Evolutionary conservation across 495 filamentous ascomycete genomes (phyloP).

Genomic region (Aspergillus carlsbadensis): DNA sequence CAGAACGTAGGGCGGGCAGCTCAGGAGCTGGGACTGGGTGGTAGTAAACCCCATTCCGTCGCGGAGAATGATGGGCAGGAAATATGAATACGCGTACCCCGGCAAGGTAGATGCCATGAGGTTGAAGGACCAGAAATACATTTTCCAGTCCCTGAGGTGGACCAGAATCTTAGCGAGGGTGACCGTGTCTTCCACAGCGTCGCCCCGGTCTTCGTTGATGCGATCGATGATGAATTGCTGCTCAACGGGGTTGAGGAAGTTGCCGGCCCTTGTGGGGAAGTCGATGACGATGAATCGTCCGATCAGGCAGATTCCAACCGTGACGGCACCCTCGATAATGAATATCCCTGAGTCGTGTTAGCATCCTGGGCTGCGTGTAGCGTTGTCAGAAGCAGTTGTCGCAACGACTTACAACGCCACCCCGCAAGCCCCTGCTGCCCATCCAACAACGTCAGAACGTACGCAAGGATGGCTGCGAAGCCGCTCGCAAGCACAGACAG

Average conservation of each 20-base stretch:
- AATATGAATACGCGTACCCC: conserved; percentile 18
- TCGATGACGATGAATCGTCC: conserved; percentile 15
- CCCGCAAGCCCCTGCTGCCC: conserved; percentile 9
- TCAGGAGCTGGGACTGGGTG: conserved; percentile 10
- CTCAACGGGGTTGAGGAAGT: conserved; percentile 11
- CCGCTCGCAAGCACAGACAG: conserved; percentile 15
- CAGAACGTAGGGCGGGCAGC: conserved; percentile 11
- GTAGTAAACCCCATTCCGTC: conserved; percentile 14
- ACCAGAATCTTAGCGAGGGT: conserved; percentile 2
- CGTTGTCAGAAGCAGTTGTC: no score
- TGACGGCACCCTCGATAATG: conserved; percentile 18
- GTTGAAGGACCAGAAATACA: conserved; percentile 18
- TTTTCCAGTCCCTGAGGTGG: conserved; percentile 18
- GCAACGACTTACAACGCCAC: conserved; percentile 12
- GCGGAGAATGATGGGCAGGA: conserved; percentile 12
- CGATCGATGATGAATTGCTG: conserved; percentile 15
- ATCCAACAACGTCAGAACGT: conserved; percentile 12
- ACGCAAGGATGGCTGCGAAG: conserved; percentile 15
- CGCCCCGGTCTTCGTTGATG: conserved; percentile 16
- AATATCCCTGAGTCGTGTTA: conserved; percentile 14
- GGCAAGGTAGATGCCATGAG: conserved; percentile 20
- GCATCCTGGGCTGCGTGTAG: no score
- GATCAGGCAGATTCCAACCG: conserved; percentile 9
- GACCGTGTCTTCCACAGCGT: conserved; percentile 13
- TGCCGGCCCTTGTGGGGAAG: conserved; percentile 12